phyloP scores from a whole-genome alignment of 108 stramenopile species.

The Conticribra guillardii region DNA sequence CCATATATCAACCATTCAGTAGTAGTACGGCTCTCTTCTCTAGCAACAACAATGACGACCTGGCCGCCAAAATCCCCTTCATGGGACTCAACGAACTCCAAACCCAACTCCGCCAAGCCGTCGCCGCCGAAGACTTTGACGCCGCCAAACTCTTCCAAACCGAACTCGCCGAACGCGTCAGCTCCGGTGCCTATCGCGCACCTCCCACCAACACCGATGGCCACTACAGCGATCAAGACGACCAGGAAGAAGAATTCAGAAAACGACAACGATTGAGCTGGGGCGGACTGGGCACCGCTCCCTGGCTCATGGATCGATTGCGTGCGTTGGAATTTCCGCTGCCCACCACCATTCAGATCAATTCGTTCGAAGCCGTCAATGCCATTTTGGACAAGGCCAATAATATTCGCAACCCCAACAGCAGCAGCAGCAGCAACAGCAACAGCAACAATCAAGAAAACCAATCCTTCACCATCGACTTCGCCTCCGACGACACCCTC shows the following conservation, averaged over 20 bases:
- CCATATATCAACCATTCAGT: background rate
- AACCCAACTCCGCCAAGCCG: conserved; percentile 77
- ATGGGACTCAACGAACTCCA: conserved; percentile 89
- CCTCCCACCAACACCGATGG: conserved; percentile 35
- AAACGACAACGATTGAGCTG: conserved; percentile 68
- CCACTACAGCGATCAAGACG: too few relatives aligned
- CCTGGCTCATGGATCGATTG: conserved; percentile 82
- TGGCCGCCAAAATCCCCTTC: conserved; percentile 32
- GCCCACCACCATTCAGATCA: conserved; percentile 90
- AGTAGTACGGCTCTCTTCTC: background rate
- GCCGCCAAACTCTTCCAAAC: conserved; percentile 68
- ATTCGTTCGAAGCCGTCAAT: conserved; percentile 84
- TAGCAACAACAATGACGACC: conserved; percentile 14
- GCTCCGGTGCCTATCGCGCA: conserved; percentile 31
- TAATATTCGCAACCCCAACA: too few relatives aligned
- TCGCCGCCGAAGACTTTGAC: conserved; percentile 62
- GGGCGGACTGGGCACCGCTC: conserved; percentile 80
- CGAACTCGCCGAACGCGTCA: conserved; percentile 62
- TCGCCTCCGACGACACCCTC: conserved; percentile 53
- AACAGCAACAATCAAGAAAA: too few relatives aligned
- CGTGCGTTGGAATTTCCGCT: conserved; percentile 72
- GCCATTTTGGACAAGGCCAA: conserved; percentile 63
- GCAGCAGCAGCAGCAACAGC: too few relatives aligned
- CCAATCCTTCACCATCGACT: too few relatives aligned
- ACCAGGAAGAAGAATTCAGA: conserved; percentile 38